Percentiles rank a stretch among this genome's conserved stretches.
Conservation (phyloP, 2,329 filamentous ascomycete species). For the Paecilomyces fulvus region DNA sequence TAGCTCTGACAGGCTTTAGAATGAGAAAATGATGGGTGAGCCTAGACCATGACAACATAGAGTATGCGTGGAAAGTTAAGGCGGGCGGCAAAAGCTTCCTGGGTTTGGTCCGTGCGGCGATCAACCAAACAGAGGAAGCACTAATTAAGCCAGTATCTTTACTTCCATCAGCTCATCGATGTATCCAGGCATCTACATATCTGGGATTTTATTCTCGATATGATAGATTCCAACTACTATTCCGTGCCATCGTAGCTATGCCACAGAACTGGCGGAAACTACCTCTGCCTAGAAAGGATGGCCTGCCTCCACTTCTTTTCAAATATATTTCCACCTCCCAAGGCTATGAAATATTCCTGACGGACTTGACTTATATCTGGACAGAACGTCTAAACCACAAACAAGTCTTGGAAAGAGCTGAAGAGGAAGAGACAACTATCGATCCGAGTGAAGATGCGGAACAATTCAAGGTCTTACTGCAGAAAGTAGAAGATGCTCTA, state of each 20-base stretch:
- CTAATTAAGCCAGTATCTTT: not conserved
- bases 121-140: not conserved
- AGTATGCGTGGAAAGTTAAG: constrained; percentile 17
- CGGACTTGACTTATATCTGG: constrained; percentile 53
- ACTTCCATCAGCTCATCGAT: not conserved
- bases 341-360: constrained; percentile 47
- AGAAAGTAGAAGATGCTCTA: constrained; percentile 47
- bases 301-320: constrained; percentile 30
- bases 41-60: not conserved
- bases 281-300: constrained; percentile 13
- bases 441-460: constrained; percentile 50
- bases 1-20: not conserved
- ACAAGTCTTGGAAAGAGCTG: constrained; percentile 42
- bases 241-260: constrained; percentile 16
- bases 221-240: not conserved
- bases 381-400: constrained; percentile 39
- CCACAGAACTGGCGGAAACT: constrained; percentile 28
- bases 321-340: constrained; percentile 23
- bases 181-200: not conserved
- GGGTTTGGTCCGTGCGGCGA: constrained; percentile 8
- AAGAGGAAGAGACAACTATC: constrained; percentile 45
- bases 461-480: constrained; percentile 49
- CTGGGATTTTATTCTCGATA: not conserved
- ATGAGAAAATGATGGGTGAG: not conserved
- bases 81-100: constrained; percentile 17